Conservation (phyloP, 2,329 filamentous ascomycete species). For the Fusarium temperatum region DNA sequence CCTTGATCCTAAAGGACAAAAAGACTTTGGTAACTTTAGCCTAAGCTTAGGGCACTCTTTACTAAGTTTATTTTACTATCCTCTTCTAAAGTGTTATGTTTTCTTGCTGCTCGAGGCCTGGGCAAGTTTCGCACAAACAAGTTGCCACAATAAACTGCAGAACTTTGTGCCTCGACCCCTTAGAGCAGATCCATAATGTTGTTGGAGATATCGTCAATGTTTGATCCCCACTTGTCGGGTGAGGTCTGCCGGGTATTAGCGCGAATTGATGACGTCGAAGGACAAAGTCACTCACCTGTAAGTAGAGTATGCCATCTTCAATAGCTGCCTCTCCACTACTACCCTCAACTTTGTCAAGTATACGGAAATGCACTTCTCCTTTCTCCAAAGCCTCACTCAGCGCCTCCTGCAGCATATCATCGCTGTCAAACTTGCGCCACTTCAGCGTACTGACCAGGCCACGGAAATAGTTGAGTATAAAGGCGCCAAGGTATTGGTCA, state of each 20-base stretch:
- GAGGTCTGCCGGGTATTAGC: background rate
- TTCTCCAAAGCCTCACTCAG: background rate
- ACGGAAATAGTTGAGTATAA: background rate
- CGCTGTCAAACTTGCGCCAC: background rate
- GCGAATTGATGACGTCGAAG: rapidly evolving
- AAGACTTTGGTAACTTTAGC: no score
- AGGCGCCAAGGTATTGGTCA: background rate
- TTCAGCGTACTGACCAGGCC: background rate
- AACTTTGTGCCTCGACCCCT: rapidly evolving
- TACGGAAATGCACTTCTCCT: background rate
- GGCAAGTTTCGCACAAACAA: background rate
- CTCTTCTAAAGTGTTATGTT: no score
- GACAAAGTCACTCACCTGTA: background rate
- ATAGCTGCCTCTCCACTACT: background rate
- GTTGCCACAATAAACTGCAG: rapidly evolving
- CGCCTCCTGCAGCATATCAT: background rate
- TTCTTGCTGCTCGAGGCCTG: background rate
- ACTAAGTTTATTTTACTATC: no score
- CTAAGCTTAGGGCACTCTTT: no score
- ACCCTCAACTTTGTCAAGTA: background rate
- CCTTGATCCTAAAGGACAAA: no score
- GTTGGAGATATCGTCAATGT: background rate
- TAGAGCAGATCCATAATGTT: background rate
- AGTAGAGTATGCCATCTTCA: background rate
- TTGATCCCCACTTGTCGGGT: background rate